Evolutionary conservation across 306 rosid species (phyloP).

Genomic region (Trichosanthes truncata): DNA sequence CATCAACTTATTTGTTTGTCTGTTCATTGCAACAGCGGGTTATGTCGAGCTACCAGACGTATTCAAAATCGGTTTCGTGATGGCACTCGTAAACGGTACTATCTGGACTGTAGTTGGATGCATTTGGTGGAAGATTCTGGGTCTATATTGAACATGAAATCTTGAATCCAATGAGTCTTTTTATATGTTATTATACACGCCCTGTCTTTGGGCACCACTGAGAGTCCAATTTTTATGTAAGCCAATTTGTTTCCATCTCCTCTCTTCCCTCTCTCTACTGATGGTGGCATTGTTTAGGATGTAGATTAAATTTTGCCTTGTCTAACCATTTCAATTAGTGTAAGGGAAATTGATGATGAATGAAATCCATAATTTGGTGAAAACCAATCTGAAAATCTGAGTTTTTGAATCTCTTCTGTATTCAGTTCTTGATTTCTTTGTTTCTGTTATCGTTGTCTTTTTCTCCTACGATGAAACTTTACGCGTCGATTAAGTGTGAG

Average conservation of each 20-base stretch:
- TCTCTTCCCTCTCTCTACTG: neutral
- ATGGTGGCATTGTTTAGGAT: conserved; percentile 3
- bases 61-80: conserved; percentile 59
- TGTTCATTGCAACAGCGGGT: conserved; percentile 61
- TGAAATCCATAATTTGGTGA: neutral
- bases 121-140: conserved; percentile 92
- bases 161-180: neutral
- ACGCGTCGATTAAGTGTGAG: neutral
- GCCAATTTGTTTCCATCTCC: neutral
- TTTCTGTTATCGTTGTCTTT: neutral
- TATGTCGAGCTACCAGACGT: conserved; percentile 75
- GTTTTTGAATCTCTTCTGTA: neutral
- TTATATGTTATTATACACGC: neutral
- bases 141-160: conserved; percentile 46
- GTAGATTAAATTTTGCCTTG: neutral
- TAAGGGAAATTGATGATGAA: neutral
- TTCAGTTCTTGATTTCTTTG: neutral
- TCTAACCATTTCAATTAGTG: neutral
- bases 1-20: neutral
- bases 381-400: neutral
- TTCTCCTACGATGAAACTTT: neutral
- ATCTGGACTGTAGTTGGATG: conserved; percentile 73
- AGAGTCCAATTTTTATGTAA: neutral
- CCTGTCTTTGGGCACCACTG: conserved; percentile 1
- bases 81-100: conserved; percentile 61